Evolutionary conservation across 768 basidiomycete genomes (phyloP).

Genomic region (Leucosporidium creatinivorum): DNA sequence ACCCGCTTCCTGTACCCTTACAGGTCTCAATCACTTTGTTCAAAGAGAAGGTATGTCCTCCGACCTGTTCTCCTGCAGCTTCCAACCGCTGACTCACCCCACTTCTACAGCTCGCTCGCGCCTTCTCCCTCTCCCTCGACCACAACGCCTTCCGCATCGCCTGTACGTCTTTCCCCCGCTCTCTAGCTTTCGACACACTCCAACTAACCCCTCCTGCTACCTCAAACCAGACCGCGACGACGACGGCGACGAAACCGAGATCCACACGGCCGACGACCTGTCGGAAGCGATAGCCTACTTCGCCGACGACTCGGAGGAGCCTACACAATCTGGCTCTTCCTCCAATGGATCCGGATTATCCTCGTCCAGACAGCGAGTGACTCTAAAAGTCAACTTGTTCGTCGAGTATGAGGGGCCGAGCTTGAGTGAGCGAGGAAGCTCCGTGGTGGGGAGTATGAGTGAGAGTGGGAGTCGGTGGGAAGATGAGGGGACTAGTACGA

Average conservation of each 20-base stretch:
- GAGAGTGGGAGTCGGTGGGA: slow-evolving; percentile 2
- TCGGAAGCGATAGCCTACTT: neutral
- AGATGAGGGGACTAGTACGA: too few species aligned
- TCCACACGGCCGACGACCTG: neutral
- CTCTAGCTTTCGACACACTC: neutral
- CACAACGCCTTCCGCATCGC: neutral
- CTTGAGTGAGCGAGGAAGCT: neutral
- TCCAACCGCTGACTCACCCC: neutral
- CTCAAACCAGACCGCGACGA: neutral
- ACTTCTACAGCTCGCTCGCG: neutral
- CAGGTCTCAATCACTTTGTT: neutral
- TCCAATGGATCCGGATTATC: neutral
- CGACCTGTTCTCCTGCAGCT: too few species aligned
- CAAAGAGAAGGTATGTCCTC: neutral
- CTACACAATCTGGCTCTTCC: neutral
- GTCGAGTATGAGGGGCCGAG: neutral
- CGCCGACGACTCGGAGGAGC: neutral
- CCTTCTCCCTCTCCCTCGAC: slow-evolving; percentile 9
- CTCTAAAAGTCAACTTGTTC: neutral
- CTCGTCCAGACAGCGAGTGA: neutral
- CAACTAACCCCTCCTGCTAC: too few species aligned
- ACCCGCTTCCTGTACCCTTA: neutral
- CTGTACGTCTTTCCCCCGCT: too few species aligned
- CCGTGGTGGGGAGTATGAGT: neutral
- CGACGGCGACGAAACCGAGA: neutral